phyloP scores from a whole-genome alignment of 331 rosid species.

The Acacia concinna region DNA sequence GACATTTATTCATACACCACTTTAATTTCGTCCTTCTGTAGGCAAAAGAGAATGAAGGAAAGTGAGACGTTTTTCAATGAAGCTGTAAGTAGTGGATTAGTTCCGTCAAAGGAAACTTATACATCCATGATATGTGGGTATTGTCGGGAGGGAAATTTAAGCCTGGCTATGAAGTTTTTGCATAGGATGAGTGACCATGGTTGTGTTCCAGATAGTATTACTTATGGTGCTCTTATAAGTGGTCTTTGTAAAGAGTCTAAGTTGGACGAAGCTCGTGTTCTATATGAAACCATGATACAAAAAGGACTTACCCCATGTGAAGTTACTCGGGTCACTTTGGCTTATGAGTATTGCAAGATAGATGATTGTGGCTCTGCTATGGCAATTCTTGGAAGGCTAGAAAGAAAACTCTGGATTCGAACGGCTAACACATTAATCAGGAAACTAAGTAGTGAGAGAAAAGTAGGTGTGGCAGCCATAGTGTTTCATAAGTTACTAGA shows the following conservation, averaged over 20 bases:
- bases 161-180: constrained; percentile 59
- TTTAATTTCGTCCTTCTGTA: constrained; percentile 69
- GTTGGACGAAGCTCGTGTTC: constrained; percentile 63
- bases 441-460: constrained; percentile 74
- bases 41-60: constrained; percentile 65
- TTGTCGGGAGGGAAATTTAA: constrained; percentile 58
- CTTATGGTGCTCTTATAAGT: constrained; percentile 79
- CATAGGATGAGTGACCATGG: constrained; percentile 69
- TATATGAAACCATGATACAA: constrained; percentile 65
- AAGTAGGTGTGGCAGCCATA: constrained; percentile 81
- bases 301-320: constrained; percentile 78
- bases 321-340: constrained; percentile 77
- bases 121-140: constrained; percentile 91
- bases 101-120: constrained; percentile 77
- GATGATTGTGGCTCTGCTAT: constrained; percentile 67
- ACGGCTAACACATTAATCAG: constrained; percentile 67
- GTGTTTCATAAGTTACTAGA: constrained; percentile 73
- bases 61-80: constrained; percentile 62
- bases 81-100: constrained; percentile 54
- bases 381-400: constrained; percentile 63
- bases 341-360: constrained; percentile 71
- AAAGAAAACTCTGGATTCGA: constrained; percentile 67
- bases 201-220: constrained; percentile 62
- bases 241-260: constrained; percentile 77
- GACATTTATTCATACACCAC: constrained; percentile 78